phyloP scores from a whole-genome alignment of 805 yeast species.

The Suhomyces vadensis region DNA sequence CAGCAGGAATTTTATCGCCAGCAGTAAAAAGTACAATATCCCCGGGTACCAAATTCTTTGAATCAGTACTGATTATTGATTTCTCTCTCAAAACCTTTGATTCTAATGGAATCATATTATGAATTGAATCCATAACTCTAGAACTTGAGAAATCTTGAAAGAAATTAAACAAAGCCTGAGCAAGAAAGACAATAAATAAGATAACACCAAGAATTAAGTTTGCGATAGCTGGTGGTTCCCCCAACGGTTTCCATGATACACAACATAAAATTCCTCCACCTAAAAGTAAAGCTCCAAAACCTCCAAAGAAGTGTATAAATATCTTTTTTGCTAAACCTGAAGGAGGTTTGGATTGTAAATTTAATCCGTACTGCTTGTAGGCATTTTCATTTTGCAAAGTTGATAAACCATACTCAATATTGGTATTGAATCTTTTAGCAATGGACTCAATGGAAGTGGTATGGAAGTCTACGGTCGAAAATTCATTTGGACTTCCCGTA shows the following conservation, averaged over 20 bases:
- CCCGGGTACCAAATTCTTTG: slow-evolving; percentile 45
- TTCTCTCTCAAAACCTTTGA: slow-evolving; percentile 40
- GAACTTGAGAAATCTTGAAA: slow-evolving; percentile 50
- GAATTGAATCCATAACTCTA: slow-evolving; percentile 49
- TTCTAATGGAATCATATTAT: slow-evolving; percentile 43
- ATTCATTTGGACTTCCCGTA: slow-evolving; percentile 19
- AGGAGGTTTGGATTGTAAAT: slow-evolving; percentile 41
- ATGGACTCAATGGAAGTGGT: slow-evolving; percentile 23
- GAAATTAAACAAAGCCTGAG: slow-evolving; percentile 47
- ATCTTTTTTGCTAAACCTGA: slow-evolving; percentile 32
- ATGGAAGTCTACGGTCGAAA: slow-evolving; percentile 33
- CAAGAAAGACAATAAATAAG: slow-evolving; percentile 38
- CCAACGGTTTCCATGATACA: slow-evolving; percentile 49
- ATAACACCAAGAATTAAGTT: slow-evolving; percentile 46
- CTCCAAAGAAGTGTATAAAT: slow-evolving; percentile 47
- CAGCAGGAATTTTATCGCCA: slow-evolving; percentile 50
- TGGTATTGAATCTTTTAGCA: slow-evolving; percentile 22
- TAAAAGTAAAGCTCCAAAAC: slow-evolving; percentile 46
- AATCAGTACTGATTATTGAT: slow-evolving; percentile 22
- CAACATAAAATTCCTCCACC: slow-evolving; percentile 44
- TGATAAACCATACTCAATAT: slow-evolving; percentile 24
- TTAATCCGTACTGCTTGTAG: slow-evolving; percentile 30
- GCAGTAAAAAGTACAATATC: slow-evolving; percentile 39
- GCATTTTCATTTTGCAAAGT: slow-evolving; percentile 13
- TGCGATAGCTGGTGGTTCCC: slow-evolving; percentile 46